Percentiles rank a stretch among this genome's conserved stretches.
Conservation (phyloP, 345 rosid species). For the Hibiscus trionum region DNA sequence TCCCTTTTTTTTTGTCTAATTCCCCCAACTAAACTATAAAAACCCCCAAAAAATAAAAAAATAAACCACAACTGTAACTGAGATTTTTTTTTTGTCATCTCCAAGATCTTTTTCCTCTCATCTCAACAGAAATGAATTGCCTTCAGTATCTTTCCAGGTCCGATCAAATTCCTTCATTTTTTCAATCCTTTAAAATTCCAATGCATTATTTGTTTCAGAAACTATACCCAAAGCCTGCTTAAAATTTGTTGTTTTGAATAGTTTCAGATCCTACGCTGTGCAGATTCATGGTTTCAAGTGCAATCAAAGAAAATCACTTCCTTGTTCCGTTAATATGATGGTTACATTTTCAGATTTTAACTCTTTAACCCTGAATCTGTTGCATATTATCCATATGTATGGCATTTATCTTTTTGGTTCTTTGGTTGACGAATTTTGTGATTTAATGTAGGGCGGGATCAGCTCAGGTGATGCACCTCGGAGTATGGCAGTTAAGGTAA, state of each 20-base stretch:
- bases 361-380: background rate
- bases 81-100: background rate
- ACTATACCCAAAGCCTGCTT: background rate
- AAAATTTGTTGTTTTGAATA: background rate
- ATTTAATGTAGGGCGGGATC: constrained; percentile 38
- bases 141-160: constrained; percentile 64
- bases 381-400: background rate
- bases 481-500: constrained; percentile 46
- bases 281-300: constrained; percentile 35
- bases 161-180: background rate
- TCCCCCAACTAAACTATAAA: background rate
- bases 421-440: constrained; percentile 1
- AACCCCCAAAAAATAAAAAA: background rate
- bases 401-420: background rate
- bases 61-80: background rate
- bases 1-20: background rate
- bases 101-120: constrained; percentile 1
- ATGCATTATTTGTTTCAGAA: background rate
- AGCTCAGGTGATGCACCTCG: constrained; percentile 23
- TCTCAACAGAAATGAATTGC: constrained; percentile 39
- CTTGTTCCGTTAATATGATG: constrained; percentile 24
- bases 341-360: constrained; percentile 4
- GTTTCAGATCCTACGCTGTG: constrained; percentile 47
- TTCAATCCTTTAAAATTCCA: background rate
- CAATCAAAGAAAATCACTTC: constrained; percentile 29